Evolutionary conservation across 1,139 yeast species (phyloP).

Genomic region (Scheffersomyces titani): DNA sequence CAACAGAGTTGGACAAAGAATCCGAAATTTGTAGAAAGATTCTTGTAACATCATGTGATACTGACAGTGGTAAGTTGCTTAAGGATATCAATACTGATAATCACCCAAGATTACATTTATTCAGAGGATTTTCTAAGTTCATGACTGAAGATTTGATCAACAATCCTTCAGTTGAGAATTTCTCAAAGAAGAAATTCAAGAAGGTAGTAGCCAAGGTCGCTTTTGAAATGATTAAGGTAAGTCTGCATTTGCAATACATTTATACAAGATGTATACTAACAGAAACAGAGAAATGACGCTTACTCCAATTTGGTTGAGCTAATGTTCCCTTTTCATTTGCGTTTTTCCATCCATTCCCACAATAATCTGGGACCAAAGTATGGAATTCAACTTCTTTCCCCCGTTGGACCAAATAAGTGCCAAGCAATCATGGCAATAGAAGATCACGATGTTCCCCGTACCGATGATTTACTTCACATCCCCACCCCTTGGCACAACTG

Average conservation of each 20-base stretch:
- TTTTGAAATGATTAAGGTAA: conserved; percentile 57
- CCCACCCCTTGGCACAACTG: conserved; percentile 72
- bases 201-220: conserved; percentile 55
- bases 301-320: conserved; percentile 63
- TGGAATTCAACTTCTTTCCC: conserved; percentile 52
- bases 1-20: conserved; percentile 33
- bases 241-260: conserved; percentile 3
- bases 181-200: conserved; percentile 51
- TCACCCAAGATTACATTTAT: conserved; percentile 55
- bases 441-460: conserved; percentile 27
- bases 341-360: conserved; percentile 65
- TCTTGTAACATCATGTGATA: conserved; percentile 40
- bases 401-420: conserved; percentile 31
- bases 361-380: conserved; percentile 58
- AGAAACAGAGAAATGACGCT: conserved; percentile 52
- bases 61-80: conserved; percentile 37
- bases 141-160: conserved; percentile 58
- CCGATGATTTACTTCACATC: conserved; percentile 54
- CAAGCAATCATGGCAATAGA: conserved; percentile 33
- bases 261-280: conserved; percentile 11
- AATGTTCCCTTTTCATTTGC: conserved; percentile 57
- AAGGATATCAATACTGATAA: conserved; percentile 37
- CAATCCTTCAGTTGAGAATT: conserved; percentile 35
- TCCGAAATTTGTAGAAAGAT: conserved; percentile 42
- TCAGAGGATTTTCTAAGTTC: conserved; percentile 59